Base-by-base conservation (phyloP, 202 grass and related monocot species). In the Setaria italica region DNA sequence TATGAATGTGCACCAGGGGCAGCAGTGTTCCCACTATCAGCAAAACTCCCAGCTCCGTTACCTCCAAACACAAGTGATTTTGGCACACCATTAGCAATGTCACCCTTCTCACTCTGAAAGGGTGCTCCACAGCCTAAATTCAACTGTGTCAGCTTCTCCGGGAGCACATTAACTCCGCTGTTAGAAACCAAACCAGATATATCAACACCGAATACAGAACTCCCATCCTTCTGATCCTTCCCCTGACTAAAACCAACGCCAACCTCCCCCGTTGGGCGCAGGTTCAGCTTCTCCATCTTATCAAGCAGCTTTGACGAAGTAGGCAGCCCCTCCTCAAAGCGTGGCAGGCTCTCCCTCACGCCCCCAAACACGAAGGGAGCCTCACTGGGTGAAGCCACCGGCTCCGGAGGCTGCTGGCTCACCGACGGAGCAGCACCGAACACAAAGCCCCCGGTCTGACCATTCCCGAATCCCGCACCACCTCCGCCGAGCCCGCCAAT, bases 11-110 rank as follows among this genome's bases (percentile, higher is more conserved):
- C 74, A 89, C 21, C 16, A 81, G 47, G 19, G n/a, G 34, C 62
- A 76, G 74, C 57, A 65, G 42, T 43, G 20, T 42, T 70, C 14
- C 15, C 62, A 58, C 20, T 29, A 53, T 66, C 56, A 56, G 80
- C 15, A 85, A n/a, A 86, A 73, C 21, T 25, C 39, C 19, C 56
- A 60, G 74, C 42, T 51, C 11, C 80, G 65, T 62, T 80, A 33
- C 76, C 77, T 80, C 86, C 91, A 77, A 95, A 95, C 21, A 89
- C 57, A 87, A 92, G 94, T 20, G 43, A 19, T 49, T 71, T 57
- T 11, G 82, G 85, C 59, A 60, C 78, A 78, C 58, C 65, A 21
- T 74, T 82, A 46, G 62, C 70, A 43, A 53, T 17, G 74, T 70
- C 79, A 53, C 50, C 86, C 82, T 64, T 72, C 42, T n/a, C 32